Evolutionary conservation across 129 eudicot genomes (phyloP), one percentile per base, ranked within the genome.

Genomic region (Saposhnikovia divaricata): DNA sequence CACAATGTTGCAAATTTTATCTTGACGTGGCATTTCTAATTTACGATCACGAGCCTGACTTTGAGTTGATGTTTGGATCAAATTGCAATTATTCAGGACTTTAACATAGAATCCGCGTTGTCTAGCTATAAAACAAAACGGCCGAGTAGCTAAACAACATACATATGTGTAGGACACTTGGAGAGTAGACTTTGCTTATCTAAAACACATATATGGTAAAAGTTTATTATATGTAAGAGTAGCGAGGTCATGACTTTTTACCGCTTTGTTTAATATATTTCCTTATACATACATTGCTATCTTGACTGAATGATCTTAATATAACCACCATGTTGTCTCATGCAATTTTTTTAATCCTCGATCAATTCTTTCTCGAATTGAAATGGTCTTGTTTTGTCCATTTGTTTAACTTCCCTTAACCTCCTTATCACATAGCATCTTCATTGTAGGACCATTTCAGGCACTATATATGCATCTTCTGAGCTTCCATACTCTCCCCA

Each of bases 391-490:
- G 0, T 12, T 70, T 78, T 83, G 86, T 83, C 86, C 46, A 40
- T 42, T 44, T 43, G 45, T 83, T 72, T 63, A 83, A 83, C 82
- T 65, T 73, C 82, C 72, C 63, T 65, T 77, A 78, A 85, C 83
- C 75, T 81, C 87, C 87, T 78, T 79, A 85, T 81, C 82, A 73
- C 77, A 43, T 59, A 59, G 12, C 28, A 47, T 69, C 38, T 63
- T n/a, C 18, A 51, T n/a, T 63, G 87, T 83, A 37, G 85, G 87
- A 71, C 45, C 63, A 66, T 34, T 83, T 21, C 27, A 81, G 72
- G 68, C 68, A 51, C 68, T n/a, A 89, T 89, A 76, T 87, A 89
- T 85, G 83, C 86, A 84, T 47, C 79, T 15, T 77, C 50, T 87
- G 69, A 66, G 45, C 71, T 76, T 61, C 74, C 43, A 42, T 55